A percentile compares a stretch with the other conserved stretches of the same genome.
Evolutionary conservation across 129 eudicot genomes (phyloP).

Genomic region (Solidago caesia): DNA sequence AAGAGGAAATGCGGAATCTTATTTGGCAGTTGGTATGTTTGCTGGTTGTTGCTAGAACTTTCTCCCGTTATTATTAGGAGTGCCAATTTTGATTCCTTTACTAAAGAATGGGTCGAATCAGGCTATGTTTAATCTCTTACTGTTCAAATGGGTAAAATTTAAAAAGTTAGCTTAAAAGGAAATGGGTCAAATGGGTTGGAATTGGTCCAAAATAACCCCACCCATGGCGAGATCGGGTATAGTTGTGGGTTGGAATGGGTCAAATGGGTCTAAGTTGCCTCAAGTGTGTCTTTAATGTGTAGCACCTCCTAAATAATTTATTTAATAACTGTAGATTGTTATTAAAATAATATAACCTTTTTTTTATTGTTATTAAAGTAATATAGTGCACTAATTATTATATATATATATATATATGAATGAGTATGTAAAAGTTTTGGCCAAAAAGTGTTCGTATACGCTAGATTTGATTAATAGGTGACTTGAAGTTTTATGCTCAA

Average conservation of each 20-base stretch:
- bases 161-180: background rate
- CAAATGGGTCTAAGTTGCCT: background rate
- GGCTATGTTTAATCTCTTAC: background rate
- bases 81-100: background rate
- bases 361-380: background rate
- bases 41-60: background rate
- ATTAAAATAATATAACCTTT: background rate
- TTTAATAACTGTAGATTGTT: background rate
- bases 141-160: background rate
- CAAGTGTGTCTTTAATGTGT: background rate
- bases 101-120: background rate
- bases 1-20: slow-evolving; percentile 76
- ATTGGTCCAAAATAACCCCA: too few species aligned
- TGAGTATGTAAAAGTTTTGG: background rate
- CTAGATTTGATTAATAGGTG: background rate
- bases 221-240: background rate
- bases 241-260: background rate
- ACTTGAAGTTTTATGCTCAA: slow-evolving; percentile 15
- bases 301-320: background rate
- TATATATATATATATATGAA: too few species aligned
- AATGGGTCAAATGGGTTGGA: background rate
- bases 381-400: background rate
- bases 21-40: slow-evolving; percentile 83
- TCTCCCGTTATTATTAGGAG: slow-evolving; percentile 4
- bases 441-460: too few species aligned